Evolutionary conservation across 805 yeast species (phyloP).

Genomic region (Pichia scutulata): DNA sequence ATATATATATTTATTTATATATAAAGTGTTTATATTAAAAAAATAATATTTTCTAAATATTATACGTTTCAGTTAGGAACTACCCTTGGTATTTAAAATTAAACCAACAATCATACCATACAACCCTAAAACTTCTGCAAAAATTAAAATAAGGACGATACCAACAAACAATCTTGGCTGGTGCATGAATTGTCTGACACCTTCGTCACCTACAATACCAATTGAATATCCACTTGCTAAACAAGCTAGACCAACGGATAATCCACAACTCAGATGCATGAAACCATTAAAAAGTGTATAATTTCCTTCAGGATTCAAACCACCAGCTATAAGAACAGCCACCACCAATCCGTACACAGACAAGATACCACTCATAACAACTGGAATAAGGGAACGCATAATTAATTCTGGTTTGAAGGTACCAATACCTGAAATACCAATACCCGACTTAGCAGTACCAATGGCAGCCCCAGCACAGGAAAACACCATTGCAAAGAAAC

Average conservation of each 20-base stretch:
- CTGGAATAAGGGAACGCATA: slow-evolving; percentile 92
- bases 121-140: slow-evolving; percentile 97
- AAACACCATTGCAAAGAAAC: slow-evolving; percentile 98
- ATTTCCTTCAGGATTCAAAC: slow-evolving; percentile 77
- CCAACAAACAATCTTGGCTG: slow-evolving; percentile 98
- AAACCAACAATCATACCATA: slow-evolving; percentile 97
- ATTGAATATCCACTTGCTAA: slow-evolving; percentile 98
- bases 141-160: slow-evolving; percentile 96
- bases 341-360: slow-evolving; percentile 98
- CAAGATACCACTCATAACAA: slow-evolving; percentile 98
- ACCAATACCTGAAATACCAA: slow-evolving; percentile 98
- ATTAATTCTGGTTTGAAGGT: slow-evolving; percentile 94
- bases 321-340: slow-evolving; percentile 86
- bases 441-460: slow-evolving; percentile 99
- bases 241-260: slow-evolving; percentile 94
- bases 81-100: slow-evolving; percentile 95
- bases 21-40: not conserved
- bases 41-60: not conserved
- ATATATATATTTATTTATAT: not conserved
- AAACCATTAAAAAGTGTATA: slow-evolving; percentile 83
- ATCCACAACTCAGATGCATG: slow-evolving; percentile 97
- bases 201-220: slow-evolving; percentile 99
- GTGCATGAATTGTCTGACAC: slow-evolving; percentile 97
- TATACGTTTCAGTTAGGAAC: slow-evolving; percentile 36
- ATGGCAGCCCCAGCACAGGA: slow-evolving; percentile 98